Evolutionary conservation across 2,329 filamentous ascomycete species (phyloP).

Genomic region (Beauveria sp.): DNA sequence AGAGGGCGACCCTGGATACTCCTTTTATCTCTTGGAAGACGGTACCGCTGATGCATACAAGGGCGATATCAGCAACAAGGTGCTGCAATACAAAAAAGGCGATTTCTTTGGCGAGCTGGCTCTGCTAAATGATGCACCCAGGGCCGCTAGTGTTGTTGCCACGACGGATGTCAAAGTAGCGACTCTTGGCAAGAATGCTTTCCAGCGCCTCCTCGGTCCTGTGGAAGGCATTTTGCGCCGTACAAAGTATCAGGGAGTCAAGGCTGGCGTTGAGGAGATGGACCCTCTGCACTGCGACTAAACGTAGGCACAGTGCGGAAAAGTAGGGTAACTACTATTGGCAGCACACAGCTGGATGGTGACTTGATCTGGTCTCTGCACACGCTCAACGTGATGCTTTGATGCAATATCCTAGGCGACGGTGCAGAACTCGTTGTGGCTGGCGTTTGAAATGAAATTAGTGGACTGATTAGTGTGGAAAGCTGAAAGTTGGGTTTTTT

Average conservation of each 20-base stretch:
- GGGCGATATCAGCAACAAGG: constrained; percentile 57
- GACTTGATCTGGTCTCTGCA: background rate
- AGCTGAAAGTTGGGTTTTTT: background rate
- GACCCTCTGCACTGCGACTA: constrained; percentile 49
- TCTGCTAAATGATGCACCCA: constrained; percentile 83
- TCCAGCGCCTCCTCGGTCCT: constrained; percentile 85
- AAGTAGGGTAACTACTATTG: background rate
- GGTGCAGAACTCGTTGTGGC: background rate
- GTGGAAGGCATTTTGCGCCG: constrained; percentile 93
- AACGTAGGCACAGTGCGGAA: background rate
- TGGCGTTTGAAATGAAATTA: constrained; percentile 4
- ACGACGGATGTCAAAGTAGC: constrained; percentile 88
- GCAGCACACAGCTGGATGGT: background rate
- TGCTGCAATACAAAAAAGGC: constrained; percentile 75
- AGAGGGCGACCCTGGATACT: constrained; percentile 84
- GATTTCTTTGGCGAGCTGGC: constrained; percentile 97
- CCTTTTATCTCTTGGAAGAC: constrained; percentile 84
- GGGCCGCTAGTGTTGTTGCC: constrained; percentile 81
- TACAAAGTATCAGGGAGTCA: constrained; percentile 54
- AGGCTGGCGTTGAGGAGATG: constrained; percentile 56
- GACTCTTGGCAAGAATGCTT: constrained; percentile 84
- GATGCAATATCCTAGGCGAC: background rate
- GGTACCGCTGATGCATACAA: constrained; percentile 86
- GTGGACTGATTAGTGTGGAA: background rate
- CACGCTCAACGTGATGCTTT: background rate